These are phyloP conservation scores for Claviceps sp. DNA, from an alignment of 2,329 filamentous ascomycete species.

Conservation along the genomic window DNA sequence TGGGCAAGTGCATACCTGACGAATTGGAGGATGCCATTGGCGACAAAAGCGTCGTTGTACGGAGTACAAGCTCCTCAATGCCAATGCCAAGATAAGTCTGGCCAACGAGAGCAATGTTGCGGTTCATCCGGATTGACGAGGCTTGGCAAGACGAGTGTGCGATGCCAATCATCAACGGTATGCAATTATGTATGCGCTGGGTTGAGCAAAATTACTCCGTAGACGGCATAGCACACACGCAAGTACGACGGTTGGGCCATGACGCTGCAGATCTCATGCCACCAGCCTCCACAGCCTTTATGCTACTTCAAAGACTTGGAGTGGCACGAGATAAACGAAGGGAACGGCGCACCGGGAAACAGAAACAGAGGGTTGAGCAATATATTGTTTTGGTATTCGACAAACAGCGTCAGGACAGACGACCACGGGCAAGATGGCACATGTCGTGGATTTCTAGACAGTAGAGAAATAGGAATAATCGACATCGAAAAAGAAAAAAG, in stretches of 20 bases:
- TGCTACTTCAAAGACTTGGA: background rate
- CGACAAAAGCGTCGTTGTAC: background rate
- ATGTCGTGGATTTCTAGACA: conserved; percentile 2
- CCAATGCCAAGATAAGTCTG: background rate
- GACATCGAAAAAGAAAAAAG: background rate
- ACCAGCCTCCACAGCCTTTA: background rate
- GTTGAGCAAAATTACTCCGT: background rate
- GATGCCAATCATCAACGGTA: background rate
- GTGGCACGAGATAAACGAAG: background rate
- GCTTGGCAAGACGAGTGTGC: background rate
- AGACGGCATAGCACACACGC: background rate
- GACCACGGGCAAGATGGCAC: background rate
- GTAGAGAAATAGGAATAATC: background rate
- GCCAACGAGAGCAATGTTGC: background rate
- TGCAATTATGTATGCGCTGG: background rate
- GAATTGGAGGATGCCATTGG: background rate
- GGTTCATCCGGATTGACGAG: background rate
- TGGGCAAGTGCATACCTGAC: background rate
- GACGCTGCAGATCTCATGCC: conserved; percentile 1
- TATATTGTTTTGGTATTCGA: conserved; percentile 2
- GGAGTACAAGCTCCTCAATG: background rate
- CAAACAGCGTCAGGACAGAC: background rate
- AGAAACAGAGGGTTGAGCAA: background rate
- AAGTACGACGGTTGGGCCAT: background rate
- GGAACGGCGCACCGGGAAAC: background rate